phyloP scores from a whole-genome alignment of 352 stramenopile genomes.

The Phytophthora syringae region DNA sequence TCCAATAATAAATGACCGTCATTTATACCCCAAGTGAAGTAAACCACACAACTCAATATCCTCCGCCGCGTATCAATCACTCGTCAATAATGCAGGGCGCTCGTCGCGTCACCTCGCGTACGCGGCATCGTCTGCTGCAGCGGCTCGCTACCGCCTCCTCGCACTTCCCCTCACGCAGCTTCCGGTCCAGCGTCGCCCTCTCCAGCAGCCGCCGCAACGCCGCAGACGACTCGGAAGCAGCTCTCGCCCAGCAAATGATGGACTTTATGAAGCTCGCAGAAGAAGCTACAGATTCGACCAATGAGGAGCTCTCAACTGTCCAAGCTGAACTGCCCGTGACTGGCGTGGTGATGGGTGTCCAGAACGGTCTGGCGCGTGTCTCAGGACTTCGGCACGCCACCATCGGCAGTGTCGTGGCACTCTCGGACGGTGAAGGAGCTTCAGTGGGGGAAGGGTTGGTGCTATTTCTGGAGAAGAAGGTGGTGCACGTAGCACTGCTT shows the following conservation, averaged over 20 bases:
- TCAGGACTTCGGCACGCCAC: slow-evolving; percentile 76
- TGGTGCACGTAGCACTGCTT: slow-evolving; percentile 67
- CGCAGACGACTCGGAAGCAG: slow-evolving; percentile 56
- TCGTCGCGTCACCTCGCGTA: slow-evolving; percentile 3
- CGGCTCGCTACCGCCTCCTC: neutral
- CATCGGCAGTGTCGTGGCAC: slow-evolving; percentile 75
- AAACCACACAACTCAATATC: neutral
- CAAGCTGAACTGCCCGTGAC: slow-evolving; percentile 49
- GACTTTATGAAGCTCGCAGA: slow-evolving; percentile 66
- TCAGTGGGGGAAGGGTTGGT: slow-evolving; percentile 56
- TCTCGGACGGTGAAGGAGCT: slow-evolving; percentile 33
- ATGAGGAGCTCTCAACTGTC: slow-evolving; percentile 11
- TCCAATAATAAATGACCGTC: no score
- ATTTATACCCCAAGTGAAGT: no score
- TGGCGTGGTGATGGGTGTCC: slow-evolving; percentile 70
- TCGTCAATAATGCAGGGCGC: slow-evolving; percentile 11
- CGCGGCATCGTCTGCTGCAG: slow-evolving; percentile 4
- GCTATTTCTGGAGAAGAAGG: slow-evolving; percentile 67
- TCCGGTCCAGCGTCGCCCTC: slow-evolving; percentile 13
- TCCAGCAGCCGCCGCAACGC: slow-evolving; percentile 7
- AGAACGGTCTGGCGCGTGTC: slow-evolving; percentile 76
- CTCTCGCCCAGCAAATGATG: slow-evolving; percentile 73
- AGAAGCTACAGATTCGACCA: slow-evolving; percentile 12
- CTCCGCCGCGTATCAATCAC: neutral
- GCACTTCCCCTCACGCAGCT: neutral